phyloP scores from a whole-genome alignment of 768 basidiomycete genomes.

The Roridomyces roridus region DNA sequence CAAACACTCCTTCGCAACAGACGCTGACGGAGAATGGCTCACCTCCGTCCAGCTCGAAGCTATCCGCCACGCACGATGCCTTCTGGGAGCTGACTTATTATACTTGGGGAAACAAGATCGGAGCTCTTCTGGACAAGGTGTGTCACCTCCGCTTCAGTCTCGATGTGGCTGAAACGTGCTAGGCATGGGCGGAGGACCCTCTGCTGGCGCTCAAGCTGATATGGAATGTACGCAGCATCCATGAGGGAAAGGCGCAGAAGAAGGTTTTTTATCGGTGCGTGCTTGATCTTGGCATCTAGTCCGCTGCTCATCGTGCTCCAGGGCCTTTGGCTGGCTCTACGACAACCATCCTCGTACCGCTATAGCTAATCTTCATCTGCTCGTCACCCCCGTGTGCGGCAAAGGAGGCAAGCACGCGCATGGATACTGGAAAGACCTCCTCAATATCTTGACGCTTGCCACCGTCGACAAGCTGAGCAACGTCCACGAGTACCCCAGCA shows the following conservation, averaged over 20 bases:
- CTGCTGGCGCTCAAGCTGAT: slow-evolving; percentile 66
- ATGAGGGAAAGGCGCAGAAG: slow-evolving; percentile 69
- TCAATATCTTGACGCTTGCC: slow-evolving; percentile 70
- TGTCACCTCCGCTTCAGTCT: not conserved
- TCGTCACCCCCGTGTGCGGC: slow-evolving; percentile 59
- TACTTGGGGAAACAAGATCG: slow-evolving; percentile 29
- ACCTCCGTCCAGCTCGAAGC: slow-evolving; percentile 57
- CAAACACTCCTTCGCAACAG: slow-evolving; percentile 47
- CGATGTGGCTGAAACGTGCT: not conserved
- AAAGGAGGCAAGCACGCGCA: slow-evolving; percentile 45
- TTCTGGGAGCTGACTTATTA: slow-evolving; percentile 50
- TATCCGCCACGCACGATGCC: slow-evolving; percentile 59
- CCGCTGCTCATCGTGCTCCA: slow-evolving; percentile 17
- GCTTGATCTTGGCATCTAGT: not conserved
- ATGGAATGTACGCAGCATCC: slow-evolving; percentile 73
- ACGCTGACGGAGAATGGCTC: slow-evolving; percentile 58
- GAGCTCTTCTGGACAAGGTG: slow-evolving; percentile 42
- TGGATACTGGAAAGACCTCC: slow-evolving; percentile 80
- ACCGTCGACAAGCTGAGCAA: slow-evolving; percentile 54
- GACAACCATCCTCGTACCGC: slow-evolving; percentile 73
- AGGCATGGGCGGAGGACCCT: slow-evolving; percentile 64
- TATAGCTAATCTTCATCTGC: slow-evolving; percentile 59
- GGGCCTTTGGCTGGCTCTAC: slow-evolving; percentile 73
- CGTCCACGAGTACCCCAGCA: slow-evolving; percentile 18
- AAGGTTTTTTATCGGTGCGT: slow-evolving; percentile 63